Evolutionary conservation across 495 filamentous ascomycete genomes (phyloP).

Genomic region (Parachaetomium inaequale): DNA sequence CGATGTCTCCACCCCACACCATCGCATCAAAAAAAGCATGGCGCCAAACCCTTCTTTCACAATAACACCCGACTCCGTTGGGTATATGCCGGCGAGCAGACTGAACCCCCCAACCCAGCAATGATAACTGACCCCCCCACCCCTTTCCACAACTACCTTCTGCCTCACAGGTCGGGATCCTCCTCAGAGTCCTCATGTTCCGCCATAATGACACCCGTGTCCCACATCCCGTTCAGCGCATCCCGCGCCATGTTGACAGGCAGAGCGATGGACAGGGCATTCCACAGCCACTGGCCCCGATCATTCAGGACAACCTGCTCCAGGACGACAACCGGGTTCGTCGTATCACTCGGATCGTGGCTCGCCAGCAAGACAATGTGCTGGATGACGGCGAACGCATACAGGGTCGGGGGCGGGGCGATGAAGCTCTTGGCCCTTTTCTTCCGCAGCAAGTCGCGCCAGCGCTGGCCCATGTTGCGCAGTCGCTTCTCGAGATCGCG

Average conservation of each 20-base stretch:
- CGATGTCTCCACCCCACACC: too few species aligned
- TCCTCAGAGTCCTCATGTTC: neutral
- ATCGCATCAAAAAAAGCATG: too few species aligned
- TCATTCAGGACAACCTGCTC: constrained; percentile 26
- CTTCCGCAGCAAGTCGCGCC: constrained; percentile 21
- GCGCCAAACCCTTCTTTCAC: too few species aligned
- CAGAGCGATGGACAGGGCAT: constrained; percentile 32
- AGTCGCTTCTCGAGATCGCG: constrained; percentile 21
- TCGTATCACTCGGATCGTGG: constrained; percentile 19
- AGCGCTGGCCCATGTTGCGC: constrained; percentile 16
- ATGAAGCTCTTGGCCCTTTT: constrained; percentile 1
- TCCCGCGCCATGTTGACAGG: constrained; percentile 28
- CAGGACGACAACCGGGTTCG: constrained; percentile 23
- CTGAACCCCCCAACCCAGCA: too few species aligned
- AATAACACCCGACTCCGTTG: too few species aligned
- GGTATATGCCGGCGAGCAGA: neutral
- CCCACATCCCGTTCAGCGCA: constrained; percentile 15
- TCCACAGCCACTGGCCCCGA: constrained; percentile 34
- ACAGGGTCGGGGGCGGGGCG: constrained; percentile 27
- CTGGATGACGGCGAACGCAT: constrained; percentile 29
- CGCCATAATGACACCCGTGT: neutral
- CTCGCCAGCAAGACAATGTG: constrained; percentile 30
- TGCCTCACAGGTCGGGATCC: constrained; percentile 29
- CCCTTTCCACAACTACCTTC: neutral
- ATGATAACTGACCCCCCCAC: too few species aligned